A percentile compares a stretch with the other conserved stretches of the same genome.
These are phyloP conservation scores for Alternaria ventricosa DNA, from an alignment of 2,329 filamentous ascomycete species.

Conservation along the genomic window DNA sequence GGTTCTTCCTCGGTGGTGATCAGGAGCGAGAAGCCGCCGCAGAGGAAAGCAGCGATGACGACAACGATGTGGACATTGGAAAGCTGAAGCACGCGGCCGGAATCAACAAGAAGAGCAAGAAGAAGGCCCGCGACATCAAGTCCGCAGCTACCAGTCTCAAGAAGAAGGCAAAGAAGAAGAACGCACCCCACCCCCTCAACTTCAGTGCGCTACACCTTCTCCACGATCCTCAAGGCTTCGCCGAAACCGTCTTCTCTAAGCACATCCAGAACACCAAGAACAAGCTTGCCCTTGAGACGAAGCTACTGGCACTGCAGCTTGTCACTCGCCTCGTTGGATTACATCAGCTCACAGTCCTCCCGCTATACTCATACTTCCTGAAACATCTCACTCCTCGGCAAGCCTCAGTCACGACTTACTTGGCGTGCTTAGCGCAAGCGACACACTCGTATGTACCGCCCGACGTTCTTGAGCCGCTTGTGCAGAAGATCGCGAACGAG, in stretches of 20 bases:
- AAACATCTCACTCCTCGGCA: constrained; percentile 55
- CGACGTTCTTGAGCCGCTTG: constrained; percentile 85
- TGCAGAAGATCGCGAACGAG: constrained; percentile 97
- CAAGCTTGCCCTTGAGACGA: constrained; percentile 86
- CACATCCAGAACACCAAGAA: constrained; percentile 88
- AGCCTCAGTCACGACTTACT: constrained; percentile 87
- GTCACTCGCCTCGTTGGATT: constrained; percentile 90
- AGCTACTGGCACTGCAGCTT: constrained; percentile 86
- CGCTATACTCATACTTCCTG: constrained; percentile 80
- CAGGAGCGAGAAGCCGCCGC: constrained; percentile 88
- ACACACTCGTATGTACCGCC: constrained; percentile 91
- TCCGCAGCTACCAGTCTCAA: constrained; percentile 84
- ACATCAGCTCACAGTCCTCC: constrained; percentile 88
- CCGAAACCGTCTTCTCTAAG: constrained; percentile 86
- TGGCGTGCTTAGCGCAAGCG: constrained; percentile 90
- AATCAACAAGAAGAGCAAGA: constrained; percentile 97
- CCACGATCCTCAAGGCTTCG: constrained; percentile 92
- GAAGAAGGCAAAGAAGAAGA: constrained; percentile 83
- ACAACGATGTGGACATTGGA: constrained; percentile 75
- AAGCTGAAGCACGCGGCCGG: constrained; percentile 83
- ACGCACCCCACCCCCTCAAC: constrained; percentile 84
- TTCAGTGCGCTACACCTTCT: constrained; percentile 95
- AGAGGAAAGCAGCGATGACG: constrained; percentile 83
- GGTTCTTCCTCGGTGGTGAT: constrained; percentile 95
- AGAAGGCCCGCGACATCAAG: constrained; percentile 78